Conservation (phyloP, 1,284 basidiomycete genomes). For the Boletus calvinii region DNA sequence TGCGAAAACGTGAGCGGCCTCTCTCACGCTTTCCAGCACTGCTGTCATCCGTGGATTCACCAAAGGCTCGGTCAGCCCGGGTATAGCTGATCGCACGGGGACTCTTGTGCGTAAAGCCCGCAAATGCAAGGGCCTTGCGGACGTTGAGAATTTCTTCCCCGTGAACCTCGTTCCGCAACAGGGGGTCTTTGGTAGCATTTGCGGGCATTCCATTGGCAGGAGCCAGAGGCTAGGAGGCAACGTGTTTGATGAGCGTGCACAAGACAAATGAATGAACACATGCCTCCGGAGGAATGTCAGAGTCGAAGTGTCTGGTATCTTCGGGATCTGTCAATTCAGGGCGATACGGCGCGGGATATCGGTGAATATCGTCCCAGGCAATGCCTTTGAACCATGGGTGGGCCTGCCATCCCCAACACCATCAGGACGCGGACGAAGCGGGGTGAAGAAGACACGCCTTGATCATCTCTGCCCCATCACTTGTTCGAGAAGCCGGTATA, state of each 20-base stretch:
- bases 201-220: conserved; percentile 83
- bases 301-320: conserved; percentile 90
- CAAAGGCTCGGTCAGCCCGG: conserved; percentile 70
- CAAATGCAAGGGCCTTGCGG: conserved; percentile 88
- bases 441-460: conserved; percentile 53
- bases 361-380: conserved; percentile 82
- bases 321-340: conserved; percentile 78
- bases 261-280: conserved; percentile 36
- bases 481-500: conserved; percentile 47
- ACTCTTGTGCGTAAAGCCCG: conserved; percentile 86
- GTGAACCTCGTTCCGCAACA: conserved; percentile 81
- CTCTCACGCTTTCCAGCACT: conserved; percentile 50
- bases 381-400: conserved; percentile 88
- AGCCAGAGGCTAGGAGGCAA: conserved; percentile 70
- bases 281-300: conserved; percentile 90
- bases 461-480: conserved; percentile 86
- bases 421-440: conserved; percentile 25
- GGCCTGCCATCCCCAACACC: conserved; percentile 43
- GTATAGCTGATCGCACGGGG: conserved; percentile 74
- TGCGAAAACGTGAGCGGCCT: conserved; percentile 61
- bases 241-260: conserved; percentile 29
- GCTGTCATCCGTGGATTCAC: conserved; percentile 50
- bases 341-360: conserved; percentile 80
- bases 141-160: conserved; percentile 86
- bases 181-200: conserved; percentile 84